Conservation (phyloP, 306 rosid genomes). For the Phaseolus lunatus region DNA sequence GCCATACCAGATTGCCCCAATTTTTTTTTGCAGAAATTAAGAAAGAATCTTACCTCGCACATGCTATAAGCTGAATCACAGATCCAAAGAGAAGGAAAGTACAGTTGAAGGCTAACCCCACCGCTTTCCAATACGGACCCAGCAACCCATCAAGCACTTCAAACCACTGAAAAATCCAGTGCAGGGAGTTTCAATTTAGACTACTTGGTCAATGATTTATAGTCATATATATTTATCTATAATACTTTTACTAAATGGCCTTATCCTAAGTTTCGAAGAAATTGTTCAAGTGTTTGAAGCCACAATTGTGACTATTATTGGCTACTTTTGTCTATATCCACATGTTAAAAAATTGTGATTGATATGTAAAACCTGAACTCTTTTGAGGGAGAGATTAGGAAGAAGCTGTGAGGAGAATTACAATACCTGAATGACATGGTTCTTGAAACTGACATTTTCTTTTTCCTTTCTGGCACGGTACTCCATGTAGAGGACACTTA, state of each 20-base stretch:
- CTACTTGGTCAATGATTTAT: conserved; percentile 15
- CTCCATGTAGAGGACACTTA: conserved; percentile 90
- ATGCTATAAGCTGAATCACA: conserved; percentile 97
- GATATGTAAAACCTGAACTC: too few species aligned
- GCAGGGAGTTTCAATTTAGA: conserved; percentile 26
- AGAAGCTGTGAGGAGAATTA: conserved; percentile 25
- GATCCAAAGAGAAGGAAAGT: conserved; percentile 98
- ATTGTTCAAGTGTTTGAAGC: background rate
- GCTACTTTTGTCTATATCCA: background rate
- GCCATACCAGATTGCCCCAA: conserved; percentile 16
- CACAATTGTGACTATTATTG: background rate
- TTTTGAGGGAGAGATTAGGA: conserved; percentile 14
- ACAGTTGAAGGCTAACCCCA: conserved; percentile 94
- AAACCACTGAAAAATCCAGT: conserved; percentile 78
- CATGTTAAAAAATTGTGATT: too few species aligned
- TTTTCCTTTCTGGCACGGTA: conserved; percentile 88
- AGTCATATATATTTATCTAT: background rate
- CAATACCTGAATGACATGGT: conserved; percentile 94
- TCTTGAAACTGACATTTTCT: conserved; percentile 89
- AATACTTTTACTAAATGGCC: background rate
- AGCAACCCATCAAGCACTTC: conserved; percentile 96
- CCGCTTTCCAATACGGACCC: conserved; percentile 94
- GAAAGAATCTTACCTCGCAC: conserved; percentile 74
- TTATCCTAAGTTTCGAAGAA: background rate
- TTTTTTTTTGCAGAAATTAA: background rate